Conservation (phyloP, 2,329 filamentous ascomycete genomes). For the Aaosphaeria arxii region DNA sequence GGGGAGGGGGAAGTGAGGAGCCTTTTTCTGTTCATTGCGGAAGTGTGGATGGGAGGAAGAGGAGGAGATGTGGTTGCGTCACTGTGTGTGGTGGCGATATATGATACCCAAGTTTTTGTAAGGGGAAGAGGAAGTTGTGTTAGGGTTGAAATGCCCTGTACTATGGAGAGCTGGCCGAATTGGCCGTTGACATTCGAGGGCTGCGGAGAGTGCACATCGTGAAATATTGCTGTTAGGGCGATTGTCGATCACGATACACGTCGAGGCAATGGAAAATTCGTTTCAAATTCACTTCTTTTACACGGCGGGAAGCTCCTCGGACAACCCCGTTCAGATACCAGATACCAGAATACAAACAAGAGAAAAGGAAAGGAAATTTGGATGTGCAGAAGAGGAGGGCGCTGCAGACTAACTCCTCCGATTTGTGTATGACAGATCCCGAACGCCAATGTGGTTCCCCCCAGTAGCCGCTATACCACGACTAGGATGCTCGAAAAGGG, state of each 20-base stretch:
- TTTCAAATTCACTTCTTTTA: conserved; percentile 9
- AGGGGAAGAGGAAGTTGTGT: neutral
- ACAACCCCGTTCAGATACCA: conserved; percentile 5
- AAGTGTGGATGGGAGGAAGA: conserved; percentile 16
- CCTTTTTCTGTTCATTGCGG: conserved; percentile 13
- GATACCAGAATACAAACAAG: conserved; percentile 16
- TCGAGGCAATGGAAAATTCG: neutral
- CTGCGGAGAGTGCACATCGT: too few species aligned
- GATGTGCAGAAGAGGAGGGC: conserved; percentile 14
- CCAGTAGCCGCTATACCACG: neutral
- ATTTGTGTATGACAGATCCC: conserved; percentile 2
- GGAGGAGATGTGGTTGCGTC: neutral
- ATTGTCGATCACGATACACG: too few species aligned
- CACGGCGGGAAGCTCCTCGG: neutral
- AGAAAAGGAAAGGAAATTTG: neutral
- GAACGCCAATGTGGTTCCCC: conserved; percentile 6
- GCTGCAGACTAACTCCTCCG: neutral
- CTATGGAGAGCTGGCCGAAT: too few species aligned
- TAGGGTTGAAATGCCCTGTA: neutral
- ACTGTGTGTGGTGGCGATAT: neutral
- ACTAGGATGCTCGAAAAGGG: conserved; percentile 8
- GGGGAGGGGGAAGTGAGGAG: neutral
- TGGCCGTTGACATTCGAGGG: too few species aligned
- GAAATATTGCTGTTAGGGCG: too few species aligned
- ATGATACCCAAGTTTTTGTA: neutral